Conservation (phyloP, 306 rosid genomes). For the Inga oerstediana region DNA sequence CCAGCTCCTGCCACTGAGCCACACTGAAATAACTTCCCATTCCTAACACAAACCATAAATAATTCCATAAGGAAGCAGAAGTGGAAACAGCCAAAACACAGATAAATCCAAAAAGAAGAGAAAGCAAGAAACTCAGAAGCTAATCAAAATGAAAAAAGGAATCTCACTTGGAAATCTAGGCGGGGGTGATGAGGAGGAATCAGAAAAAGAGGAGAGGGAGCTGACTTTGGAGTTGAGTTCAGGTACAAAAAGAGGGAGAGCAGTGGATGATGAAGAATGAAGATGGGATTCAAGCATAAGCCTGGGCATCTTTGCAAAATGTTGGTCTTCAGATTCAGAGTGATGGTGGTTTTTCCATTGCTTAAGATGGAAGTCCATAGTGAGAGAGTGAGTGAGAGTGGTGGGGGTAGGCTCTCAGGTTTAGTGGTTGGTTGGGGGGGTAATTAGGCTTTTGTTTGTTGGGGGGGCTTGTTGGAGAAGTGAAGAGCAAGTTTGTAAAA, state of each 20-base stretch:
- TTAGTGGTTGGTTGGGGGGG: constrained; percentile 3
- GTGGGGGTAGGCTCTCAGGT: constrained; percentile 23
- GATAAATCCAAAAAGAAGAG: constrained; percentile 26
- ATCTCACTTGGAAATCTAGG: constrained; percentile 68
- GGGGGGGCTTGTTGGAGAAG: constrained; percentile 36
- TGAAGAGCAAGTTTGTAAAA: constrained; percentile 48
- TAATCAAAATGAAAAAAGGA: background rate
- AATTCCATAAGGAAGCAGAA: background rate
- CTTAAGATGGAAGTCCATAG: constrained; percentile 87
- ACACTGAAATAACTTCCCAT: constrained; percentile 82
- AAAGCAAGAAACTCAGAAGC: constrained; percentile 21
- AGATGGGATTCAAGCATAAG: constrained; percentile 60
- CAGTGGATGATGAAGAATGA: constrained; percentile 46
- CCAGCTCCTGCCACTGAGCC: constrained; percentile 96
- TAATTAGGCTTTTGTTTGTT: constrained; percentile 27
- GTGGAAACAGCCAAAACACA: background rate
- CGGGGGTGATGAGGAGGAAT: constrained; percentile 52
- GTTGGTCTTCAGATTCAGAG: constrained; percentile 90
- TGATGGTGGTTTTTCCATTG: constrained; percentile 88
- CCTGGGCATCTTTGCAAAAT: constrained; percentile 85
- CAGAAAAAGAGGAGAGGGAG: constrained; percentile 59
- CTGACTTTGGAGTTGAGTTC: constrained; percentile 59
- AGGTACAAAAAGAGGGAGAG: constrained; percentile 78
- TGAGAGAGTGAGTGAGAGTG: constrained; percentile 37
- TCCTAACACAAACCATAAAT: constrained; percentile 40